Conservation (phyloP, 768 basidiomycete species). For the Tulasnella calospora region DNA sequence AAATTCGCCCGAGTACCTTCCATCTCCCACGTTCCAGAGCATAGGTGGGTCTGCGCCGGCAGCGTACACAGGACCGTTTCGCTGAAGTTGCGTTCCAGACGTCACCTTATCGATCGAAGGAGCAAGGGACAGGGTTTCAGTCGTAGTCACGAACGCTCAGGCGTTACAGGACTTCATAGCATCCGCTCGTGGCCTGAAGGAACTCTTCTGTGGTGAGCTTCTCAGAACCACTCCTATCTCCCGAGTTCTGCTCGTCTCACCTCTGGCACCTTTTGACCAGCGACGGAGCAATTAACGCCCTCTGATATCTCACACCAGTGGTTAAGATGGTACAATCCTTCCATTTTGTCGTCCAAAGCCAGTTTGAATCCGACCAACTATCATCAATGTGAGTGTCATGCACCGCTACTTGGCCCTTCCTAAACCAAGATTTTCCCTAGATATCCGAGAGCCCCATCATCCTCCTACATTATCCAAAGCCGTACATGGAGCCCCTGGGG, state of each 20-base stretch:
- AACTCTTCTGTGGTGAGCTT: neutral
- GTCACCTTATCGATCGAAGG: neutral
- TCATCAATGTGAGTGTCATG: constrained; percentile 14
- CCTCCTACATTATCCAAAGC: constrained; percentile 47
- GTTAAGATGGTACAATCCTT: constrained; percentile 19
- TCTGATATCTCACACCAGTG: constrained; percentile 14
- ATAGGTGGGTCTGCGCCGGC: neutral
- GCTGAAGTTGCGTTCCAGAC: neutral
- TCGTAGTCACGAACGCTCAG: neutral
- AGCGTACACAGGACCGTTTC: neutral
- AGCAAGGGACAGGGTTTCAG: neutral
- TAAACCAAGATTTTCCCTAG: neutral
- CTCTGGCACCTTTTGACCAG: neutral
- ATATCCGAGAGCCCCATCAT: neutral
- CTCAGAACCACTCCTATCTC: neutral
- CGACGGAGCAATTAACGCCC: neutral
- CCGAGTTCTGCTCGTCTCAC: neutral
- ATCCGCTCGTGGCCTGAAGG: neutral
- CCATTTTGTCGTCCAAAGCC: neutral
- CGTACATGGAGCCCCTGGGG: constrained; percentile 56
- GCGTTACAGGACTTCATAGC: constrained; percentile 1
- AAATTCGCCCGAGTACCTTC: neutral
- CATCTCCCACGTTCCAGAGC: neutral
- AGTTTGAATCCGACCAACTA: neutral
- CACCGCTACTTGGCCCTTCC: neutral